phyloP scores from a whole-genome alignment of 169 alveolate species.

The Plasmodium knowlesi region DNA sequence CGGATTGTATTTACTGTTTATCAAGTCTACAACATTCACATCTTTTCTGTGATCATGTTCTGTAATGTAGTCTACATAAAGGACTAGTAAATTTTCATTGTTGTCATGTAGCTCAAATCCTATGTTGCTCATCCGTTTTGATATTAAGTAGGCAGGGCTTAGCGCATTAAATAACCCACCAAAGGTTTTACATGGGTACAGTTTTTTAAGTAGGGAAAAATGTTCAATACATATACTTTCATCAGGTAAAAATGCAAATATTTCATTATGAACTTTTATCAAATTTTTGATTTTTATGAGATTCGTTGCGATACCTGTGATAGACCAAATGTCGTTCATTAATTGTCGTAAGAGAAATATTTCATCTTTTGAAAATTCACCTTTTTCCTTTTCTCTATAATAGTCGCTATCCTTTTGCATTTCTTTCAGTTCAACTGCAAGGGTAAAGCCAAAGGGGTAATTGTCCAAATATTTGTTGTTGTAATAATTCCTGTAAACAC shows the following conservation, averaged over 20 bases:
- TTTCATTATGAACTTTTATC: constrained; percentile 59
- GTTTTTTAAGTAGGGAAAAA: constrained; percentile 61
- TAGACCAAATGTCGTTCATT: constrained; percentile 69
- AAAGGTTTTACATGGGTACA: constrained; percentile 72
- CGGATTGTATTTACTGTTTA: constrained; percentile 51
- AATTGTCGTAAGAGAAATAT: constrained; percentile 37
- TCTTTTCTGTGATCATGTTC: constrained; percentile 63
- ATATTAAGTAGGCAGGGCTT: constrained; percentile 43
- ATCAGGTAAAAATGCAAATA: constrained; percentile 74
- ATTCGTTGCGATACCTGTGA: constrained; percentile 70
- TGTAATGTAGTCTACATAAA: constrained; percentile 64
- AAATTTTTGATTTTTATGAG: constrained; percentile 60
- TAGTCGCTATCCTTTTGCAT: neutral
- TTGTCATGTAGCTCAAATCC: constrained; percentile 65
- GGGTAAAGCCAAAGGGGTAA: constrained; percentile 72
- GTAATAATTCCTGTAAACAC: constrained; percentile 60
- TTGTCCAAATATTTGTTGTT: constrained; percentile 70
- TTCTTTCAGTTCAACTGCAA: constrained; percentile 48
- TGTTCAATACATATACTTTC: constrained; percentile 68
- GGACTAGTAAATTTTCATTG: constrained; percentile 45
- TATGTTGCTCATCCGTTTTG: constrained; percentile 48
- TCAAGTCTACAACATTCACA: constrained; percentile 29
- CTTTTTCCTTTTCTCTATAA: constrained; percentile 21
- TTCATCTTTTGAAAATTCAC: constrained; percentile 70
- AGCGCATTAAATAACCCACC: constrained; percentile 71